Evolutionary conservation across 139 green algal genomes (phyloP).

Genomic region (Chlamydomonas schloesseri): DNA sequence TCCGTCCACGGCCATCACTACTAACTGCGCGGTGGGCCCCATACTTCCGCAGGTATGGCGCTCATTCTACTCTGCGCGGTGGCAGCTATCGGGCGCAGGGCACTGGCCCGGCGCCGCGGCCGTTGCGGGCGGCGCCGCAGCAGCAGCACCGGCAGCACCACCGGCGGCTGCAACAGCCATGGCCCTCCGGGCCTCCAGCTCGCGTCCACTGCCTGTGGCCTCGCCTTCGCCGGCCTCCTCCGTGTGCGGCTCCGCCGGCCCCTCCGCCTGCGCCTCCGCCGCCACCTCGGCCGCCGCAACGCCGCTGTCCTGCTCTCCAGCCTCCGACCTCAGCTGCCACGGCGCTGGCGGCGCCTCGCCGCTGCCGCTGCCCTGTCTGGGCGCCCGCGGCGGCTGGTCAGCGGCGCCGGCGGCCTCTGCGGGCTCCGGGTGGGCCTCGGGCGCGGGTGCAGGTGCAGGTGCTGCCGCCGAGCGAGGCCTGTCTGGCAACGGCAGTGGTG

Average conservation of each 20-base stretch:
- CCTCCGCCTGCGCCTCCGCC: neutral
- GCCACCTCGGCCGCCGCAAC: too few species aligned
- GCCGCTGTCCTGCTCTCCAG: neutral
- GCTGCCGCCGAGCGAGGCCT: too few species aligned
- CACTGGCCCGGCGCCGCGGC: neutral
- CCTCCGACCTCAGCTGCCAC: neutral
- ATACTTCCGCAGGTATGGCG: conserved; percentile 43
- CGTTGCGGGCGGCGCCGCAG: neutral
- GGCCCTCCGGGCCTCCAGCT: too few species aligned
- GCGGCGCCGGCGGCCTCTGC: too few species aligned
- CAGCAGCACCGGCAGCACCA: neutral
- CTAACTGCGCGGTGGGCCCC: too few species aligned
- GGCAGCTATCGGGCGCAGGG: conserved; percentile 46
- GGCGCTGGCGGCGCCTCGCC: too few species aligned
- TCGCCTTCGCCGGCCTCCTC: neutral
- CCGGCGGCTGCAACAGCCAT: too few species aligned
- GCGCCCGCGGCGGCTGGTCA: too few species aligned
- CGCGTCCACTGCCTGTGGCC: neutral
- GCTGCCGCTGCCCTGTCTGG: neutral
- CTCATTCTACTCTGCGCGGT: conserved; percentile 56
- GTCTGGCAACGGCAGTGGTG: too few species aligned
- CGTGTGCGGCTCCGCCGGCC: neutral
- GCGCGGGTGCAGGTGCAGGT: too few species aligned
- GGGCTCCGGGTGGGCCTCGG: too few species aligned
- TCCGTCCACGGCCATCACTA: too few species aligned